Conservation (phyloP, 345 rosid species). For the Stellera chamaejasme region DNA sequence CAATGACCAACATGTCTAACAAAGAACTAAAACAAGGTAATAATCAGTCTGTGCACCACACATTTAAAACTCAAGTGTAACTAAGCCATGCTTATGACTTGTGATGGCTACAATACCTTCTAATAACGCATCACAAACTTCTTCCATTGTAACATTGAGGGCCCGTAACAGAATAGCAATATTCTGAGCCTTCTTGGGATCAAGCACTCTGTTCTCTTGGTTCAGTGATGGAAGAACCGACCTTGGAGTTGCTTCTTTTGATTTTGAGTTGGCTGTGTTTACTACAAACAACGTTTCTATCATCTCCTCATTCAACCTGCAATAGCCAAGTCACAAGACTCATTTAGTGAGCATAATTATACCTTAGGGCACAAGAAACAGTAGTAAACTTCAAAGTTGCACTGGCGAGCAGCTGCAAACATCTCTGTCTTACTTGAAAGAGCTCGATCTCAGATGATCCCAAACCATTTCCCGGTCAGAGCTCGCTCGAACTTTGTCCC, state of each 20-base stretch:
- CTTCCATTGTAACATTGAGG: conserved; percentile 85
- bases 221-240: conserved; percentile 41
- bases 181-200: conserved; percentile 95
- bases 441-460: conserved; percentile 21
- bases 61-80: no score
- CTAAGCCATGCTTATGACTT: background rate
- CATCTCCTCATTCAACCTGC: conserved; percentile 92
- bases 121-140: conserved; percentile 92
- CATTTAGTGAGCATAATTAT: background rate
- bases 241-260: conserved; percentile 46
- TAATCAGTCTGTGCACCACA: background rate
- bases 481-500: conserved; percentile 21
- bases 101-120: conserved; percentile 53
- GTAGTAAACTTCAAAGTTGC: background rate
- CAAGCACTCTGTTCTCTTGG: conserved; percentile 81
- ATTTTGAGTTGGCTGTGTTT: conserved; percentile 48
- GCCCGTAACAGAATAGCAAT: conserved; percentile 89
- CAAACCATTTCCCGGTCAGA: conserved; percentile 20
- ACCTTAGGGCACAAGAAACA: no score
- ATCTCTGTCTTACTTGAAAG: conserved; percentile 12
- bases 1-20: background rate
- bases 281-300: conserved; percentile 73
- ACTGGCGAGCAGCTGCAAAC: background rate
- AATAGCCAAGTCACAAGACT: conserved; percentile 14
- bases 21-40: background rate